Evolutionary conservation across 805 yeast genomes (phyloP).

Genomic region (Diddensiella santjacobensis): DNA sequence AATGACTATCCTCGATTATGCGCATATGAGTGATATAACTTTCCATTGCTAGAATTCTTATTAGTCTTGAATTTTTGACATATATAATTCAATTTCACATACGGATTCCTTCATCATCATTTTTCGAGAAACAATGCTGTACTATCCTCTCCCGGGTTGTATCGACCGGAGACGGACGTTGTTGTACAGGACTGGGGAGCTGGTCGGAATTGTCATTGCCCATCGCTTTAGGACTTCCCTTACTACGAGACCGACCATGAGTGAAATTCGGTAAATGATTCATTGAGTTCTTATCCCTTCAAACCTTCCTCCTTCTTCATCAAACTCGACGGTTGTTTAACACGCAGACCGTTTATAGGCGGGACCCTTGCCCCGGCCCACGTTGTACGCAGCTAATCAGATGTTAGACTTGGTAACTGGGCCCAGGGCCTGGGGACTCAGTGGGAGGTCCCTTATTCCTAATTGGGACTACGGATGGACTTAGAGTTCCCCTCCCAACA

Average conservation of each 20-base stretch:
- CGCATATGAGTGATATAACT: conserved; percentile 73
- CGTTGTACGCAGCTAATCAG: too few relatives aligned
- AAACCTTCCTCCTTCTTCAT: too few relatives aligned
- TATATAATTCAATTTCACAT: conserved; percentile 25
- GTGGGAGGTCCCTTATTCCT: too few relatives aligned
- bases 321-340: too few relatives aligned
- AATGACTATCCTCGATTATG: conserved; percentile 68
- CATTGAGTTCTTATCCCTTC: too few relatives aligned
- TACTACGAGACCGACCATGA: conserved; percentile 1
- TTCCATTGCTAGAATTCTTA: conserved; percentile 37
- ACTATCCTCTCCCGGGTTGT: conserved; percentile 49
- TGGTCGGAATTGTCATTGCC: not conserved
- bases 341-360: too few relatives aligned
- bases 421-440: too few relatives aligned
- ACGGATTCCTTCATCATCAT: conserved; percentile 33
- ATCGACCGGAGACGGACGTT: conserved; percentile 49
- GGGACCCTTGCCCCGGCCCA: too few relatives aligned
- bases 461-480: too few relatives aligned
- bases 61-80: not conserved
- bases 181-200: not conserved
- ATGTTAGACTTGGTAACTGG: too few relatives aligned
- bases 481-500: too few relatives aligned
- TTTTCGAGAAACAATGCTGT: conserved; percentile 47
- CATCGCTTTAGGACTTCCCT: not conserved
- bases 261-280: not conserved